Evolutionary conservation across 2,329 filamentous ascomycete genomes (phyloP).

Genomic region (Penicillium sp.): DNA sequence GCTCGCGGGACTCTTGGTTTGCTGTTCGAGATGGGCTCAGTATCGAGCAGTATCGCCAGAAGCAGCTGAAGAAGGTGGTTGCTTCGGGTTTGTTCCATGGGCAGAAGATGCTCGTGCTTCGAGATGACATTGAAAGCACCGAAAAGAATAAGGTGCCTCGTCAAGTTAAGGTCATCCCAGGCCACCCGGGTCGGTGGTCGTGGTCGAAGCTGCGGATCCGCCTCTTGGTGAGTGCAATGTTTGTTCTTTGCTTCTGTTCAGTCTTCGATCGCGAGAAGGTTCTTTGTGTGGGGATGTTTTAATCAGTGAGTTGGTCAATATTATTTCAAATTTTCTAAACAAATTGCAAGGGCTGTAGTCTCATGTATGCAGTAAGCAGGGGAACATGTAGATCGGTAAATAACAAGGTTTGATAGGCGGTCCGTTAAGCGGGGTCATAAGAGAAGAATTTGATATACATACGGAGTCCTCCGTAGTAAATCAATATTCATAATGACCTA

Average conservation of each 20-base stretch:
- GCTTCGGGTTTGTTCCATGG: slow-evolving; percentile 1
- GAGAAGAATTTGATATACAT: no score
- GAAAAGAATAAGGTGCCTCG: background rate
- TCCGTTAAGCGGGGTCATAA: no score
- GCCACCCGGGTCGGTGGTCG: background rate
- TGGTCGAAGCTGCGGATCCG: background rate
- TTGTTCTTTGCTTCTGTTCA: background rate
- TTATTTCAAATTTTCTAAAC: background rate
- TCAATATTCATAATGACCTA: no score
- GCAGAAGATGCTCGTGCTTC: background rate
- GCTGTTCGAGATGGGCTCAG: slow-evolving; percentile 7
- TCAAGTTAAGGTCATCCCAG: background rate
- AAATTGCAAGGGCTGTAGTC: no score
- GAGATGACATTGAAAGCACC: background rate
- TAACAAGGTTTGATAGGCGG: no score
- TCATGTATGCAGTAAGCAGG: background rate
- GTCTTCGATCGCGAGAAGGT: background rate
- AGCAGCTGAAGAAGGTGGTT: slow-evolving; percentile 1
- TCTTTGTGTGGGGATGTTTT: background rate
- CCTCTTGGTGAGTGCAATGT: background rate
- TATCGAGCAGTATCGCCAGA: slow-evolving; percentile 7
- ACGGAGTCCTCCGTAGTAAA: no score
- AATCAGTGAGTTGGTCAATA: background rate
- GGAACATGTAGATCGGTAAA: no score
- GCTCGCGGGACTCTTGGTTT: slow-evolving; percentile 32